Percentiles rank a stretch among this genome's conserved stretches.
Evolutionary conservation across 257 asterid species (phyloP).

Genomic region (Cynanchum wilfordii): DNA sequence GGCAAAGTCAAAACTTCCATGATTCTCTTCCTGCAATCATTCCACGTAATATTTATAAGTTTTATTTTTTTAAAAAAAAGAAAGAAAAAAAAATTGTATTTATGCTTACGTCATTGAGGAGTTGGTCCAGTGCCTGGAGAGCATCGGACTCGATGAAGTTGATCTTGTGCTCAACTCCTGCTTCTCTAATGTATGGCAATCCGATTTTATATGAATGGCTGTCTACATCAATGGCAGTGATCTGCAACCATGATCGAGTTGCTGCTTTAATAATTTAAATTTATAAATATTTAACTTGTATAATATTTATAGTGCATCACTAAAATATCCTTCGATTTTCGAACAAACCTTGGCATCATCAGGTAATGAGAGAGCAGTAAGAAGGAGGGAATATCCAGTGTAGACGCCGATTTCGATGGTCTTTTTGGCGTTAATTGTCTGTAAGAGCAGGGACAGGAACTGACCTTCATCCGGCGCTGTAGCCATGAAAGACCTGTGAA

Average conservation of each 20-base stretch:
- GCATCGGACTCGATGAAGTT: constrained; percentile 32
- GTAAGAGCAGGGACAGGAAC: constrained; percentile 5
- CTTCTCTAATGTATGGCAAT: constrained; percentile 28
- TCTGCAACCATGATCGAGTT: constrained; percentile 25
- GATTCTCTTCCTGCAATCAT: constrained; percentile 19
- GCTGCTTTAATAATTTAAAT: too few species aligned
- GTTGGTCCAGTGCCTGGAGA: constrained; percentile 30
- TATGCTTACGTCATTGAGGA: constrained; percentile 8
- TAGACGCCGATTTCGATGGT: constrained; percentile 9
- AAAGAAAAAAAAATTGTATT: not conserved
- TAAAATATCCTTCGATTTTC: too few species aligned
- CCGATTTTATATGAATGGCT: constrained; percentile 27
- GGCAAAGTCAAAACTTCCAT: constrained; percentile 41
- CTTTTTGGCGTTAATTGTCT: constrained; percentile 1
- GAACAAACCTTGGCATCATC: constrained; percentile 7
- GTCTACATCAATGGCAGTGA: constrained; percentile 33
- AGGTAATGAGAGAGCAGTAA: constrained; percentile 13
- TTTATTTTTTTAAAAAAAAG: too few species aligned
- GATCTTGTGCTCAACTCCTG: constrained; percentile 40
- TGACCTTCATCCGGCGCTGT: constrained; percentile 10
- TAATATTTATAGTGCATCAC: too few species aligned
- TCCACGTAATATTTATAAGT: too few species aligned
- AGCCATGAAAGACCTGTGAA: not conserved
- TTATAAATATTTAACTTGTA: too few species aligned
- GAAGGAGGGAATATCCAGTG: constrained; percentile 15